These are phyloP conservation scores for Pythium periplocum DNA, from an alignment of 352 stramenopile species.

Conservation along the genomic window DNA sequence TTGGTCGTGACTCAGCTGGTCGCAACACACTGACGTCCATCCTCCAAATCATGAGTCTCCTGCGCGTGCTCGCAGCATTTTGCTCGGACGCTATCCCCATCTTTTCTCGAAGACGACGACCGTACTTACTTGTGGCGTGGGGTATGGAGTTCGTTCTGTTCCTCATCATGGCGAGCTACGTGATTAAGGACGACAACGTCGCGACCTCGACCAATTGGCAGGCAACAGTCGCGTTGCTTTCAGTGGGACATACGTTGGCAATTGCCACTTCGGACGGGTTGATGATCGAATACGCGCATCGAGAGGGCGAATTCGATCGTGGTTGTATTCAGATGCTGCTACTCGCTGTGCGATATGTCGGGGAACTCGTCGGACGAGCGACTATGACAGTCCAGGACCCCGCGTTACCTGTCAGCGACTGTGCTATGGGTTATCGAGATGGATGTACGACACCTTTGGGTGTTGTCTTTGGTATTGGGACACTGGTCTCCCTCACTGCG, in stretches of 20 bases:
- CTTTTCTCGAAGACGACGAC: not conserved
- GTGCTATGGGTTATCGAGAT: no score
- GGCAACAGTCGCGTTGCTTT: constrained; percentile 1
- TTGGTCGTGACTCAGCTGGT: not conserved
- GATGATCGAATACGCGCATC: constrained; percentile 22
- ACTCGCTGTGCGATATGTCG: constrained; percentile 11
- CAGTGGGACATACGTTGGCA: constrained; percentile 6
- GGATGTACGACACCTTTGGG: not conserved
- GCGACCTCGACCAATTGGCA: not conserved
- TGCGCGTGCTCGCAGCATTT: not conserved
- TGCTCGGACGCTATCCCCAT: not conserved
- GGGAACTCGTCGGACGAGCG: constrained; percentile 9
- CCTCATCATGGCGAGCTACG: not conserved
- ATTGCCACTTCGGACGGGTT: constrained; percentile 14
- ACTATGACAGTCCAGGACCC: not conserved
- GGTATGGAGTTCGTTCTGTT: not conserved
- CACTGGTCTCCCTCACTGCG: not conserved
- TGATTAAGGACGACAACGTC: not conserved
- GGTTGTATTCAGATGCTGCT: constrained; percentile 17
- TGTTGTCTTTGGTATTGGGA: not conserved
- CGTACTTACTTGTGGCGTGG: not conserved
- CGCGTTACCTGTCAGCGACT: no score
- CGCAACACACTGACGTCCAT: not conserved
- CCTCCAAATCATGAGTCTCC: not conserved
- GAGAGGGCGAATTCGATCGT: constrained; percentile 10